These are phyloP conservation scores for Solanum verrucosum DNA, from an alignment of 257 asterid species.

Conservation along the genomic window DNA sequence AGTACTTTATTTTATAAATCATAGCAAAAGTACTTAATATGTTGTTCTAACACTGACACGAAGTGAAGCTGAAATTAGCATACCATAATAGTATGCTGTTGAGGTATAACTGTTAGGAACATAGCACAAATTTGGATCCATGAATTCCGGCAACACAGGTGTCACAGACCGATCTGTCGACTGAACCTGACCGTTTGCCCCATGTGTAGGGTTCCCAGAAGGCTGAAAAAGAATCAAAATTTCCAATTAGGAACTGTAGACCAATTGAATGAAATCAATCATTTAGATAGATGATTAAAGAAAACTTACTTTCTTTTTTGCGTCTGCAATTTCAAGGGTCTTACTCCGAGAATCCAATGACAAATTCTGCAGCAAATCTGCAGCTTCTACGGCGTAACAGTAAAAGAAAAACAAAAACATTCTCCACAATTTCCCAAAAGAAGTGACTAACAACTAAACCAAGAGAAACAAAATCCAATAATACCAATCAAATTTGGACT, in stretches of 20 bases:
- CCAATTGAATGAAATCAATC: neutral
- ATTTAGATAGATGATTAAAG: neutral
- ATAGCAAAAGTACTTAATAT: neutral
- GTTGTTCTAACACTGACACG: neutral
- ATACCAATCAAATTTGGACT: neutral
- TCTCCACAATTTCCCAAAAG: neutral
- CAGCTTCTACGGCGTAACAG: conserved; percentile 33
- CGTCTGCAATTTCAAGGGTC: conserved; percentile 29
- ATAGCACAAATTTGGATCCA: conserved; percentile 41
- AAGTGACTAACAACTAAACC: neutral
- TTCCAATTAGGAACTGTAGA: neutral
- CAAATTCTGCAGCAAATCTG: conserved; percentile 53
- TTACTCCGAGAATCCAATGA: conserved; percentile 49
- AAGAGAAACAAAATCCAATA: neutral
- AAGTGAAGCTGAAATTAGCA: neutral
- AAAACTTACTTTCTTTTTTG: conserved; percentile 31
- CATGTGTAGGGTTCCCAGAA: conserved; percentile 21
- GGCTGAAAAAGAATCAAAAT: conserved; percentile 10
- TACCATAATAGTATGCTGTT: conserved; percentile 31
- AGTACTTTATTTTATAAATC: neutral
- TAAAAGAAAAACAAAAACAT: conserved; percentile 35
- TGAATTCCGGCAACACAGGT: conserved; percentile 32
- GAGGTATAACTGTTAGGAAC: conserved; percentile 41
- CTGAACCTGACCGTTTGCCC: conserved; percentile 23
- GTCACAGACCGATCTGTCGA: conserved; percentile 27